Conservation (phyloP, 2,329 filamentous ascomycete species). For the Colletotrichum abscissum region DNA sequence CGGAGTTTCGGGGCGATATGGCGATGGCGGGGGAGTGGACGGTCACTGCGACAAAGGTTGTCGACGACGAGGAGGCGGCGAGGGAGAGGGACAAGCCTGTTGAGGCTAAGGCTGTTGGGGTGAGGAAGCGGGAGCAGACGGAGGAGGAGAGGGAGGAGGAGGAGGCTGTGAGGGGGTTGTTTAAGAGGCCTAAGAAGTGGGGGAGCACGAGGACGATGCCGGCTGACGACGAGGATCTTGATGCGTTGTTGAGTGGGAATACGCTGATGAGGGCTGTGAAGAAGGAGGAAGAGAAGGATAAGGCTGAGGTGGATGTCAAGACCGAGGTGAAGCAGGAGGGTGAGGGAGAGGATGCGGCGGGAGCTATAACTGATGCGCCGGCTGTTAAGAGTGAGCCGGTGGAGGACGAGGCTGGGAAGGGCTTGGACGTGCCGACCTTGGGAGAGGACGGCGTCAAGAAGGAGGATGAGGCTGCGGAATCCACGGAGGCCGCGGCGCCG, state of each 20-base stretch:
- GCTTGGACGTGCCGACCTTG: slow-evolving; percentile 14
- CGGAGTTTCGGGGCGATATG: slow-evolving; percentile 81
- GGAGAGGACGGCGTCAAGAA: slow-evolving; percentile 49
- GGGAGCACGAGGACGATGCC: slow-evolving; percentile 62
- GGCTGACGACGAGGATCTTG: slow-evolving; percentile 66
- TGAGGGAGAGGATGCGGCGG: slow-evolving; percentile 40
- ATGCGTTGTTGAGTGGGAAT: slow-evolving; percentile 64
- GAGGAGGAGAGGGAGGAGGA: slow-evolving; percentile 72
- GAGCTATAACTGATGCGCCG: slow-evolving; percentile 41
- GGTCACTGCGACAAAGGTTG: slow-evolving; percentile 71
- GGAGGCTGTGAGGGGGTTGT: slow-evolving; percentile 66
- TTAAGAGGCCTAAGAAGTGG: slow-evolving; percentile 69
- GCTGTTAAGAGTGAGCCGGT: slow-evolving; percentile 53
- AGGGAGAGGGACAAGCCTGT: slow-evolving; percentile 51
- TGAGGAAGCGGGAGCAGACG: slow-evolving; percentile 71
- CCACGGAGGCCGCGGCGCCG: slow-evolving; percentile 48
- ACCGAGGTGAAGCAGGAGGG: slow-evolving; percentile 43
- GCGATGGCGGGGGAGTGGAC: slow-evolving; percentile 93
- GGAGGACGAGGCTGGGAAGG: slow-evolving; percentile 35
- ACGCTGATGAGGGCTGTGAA: slow-evolving; percentile 45
- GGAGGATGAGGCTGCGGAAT: slow-evolving; percentile 47
- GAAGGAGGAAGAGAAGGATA: slow-evolving; percentile 44
- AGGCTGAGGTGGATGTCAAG: slow-evolving; percentile 37
- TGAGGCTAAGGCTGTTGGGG: slow-evolving; percentile 64
- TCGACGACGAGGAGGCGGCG: slow-evolving; percentile 52